Evolutionary conservation across 495 filamentous ascomycete species (phyloP), one percentile per base, ranked within the genome.

Genomic region (Talaromyces ruber): DNA sequence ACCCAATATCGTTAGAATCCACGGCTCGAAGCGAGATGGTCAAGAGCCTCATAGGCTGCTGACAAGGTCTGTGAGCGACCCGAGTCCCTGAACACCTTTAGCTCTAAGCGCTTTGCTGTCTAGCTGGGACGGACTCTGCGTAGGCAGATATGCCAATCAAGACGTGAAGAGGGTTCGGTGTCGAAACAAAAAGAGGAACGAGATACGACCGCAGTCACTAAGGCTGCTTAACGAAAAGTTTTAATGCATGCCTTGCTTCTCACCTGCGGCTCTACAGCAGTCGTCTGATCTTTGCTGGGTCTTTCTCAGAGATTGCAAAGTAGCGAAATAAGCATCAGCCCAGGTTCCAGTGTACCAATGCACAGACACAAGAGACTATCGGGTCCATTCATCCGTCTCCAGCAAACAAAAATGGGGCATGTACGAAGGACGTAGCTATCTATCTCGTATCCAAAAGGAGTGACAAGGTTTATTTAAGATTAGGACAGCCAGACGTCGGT

Each of bases 41-140:
- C 6, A 22, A 57, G 54, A 57, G 54, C 54, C 54, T 57, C 54
- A 57, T 57, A 57, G 54, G 54, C 21, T 16, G 54, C 29, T 6
- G 14, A 21, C 29, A 30, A 26, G 54, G 54, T 57, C 54, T 57
- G 54, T 57, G 54, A 34, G 54, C 28, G 18, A 54, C 26, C 26
- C 26, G 22, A 54, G 26, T 25, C 22, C 16, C 26, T 54, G 16
- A 28, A 25, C 51, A 54, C 22, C 22, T 25, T 54, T 14, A 16
- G 51, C 26, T 34, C 29, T 57, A 53, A 53, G 11, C 50, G 8
- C 1, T 57, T 57, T 21, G 28, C 54, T 54, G 22, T 54, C 51
- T 54, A 47, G 34, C 34, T 39, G 43, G n/a, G 43, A 18, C 16
- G n/a, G 43, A 18, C 16, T 47, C 1, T 47, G 7, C 8, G 1